phyloP scores from a whole-genome alignment of 2,329 filamentous ascomycete species.

The Scedosporium boydii region DNA sequence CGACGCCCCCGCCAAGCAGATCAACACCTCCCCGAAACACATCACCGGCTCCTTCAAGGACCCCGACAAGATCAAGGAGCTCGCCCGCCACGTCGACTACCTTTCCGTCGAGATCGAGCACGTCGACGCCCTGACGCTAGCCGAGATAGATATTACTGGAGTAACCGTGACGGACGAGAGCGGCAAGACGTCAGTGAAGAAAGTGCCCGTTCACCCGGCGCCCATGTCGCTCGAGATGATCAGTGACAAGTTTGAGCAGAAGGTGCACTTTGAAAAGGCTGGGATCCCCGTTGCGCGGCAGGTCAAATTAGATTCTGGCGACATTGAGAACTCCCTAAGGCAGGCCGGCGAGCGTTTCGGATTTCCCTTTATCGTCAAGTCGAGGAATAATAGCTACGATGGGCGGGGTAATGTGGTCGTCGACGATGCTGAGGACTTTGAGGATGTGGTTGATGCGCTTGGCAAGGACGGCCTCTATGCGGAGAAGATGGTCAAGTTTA shows the following conservation, averaged over 20 bases:
- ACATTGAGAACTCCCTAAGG: slow-evolving; percentile 50
- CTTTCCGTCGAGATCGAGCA: slow-evolving; percentile 95
- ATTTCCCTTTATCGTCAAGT: slow-evolving; percentile 88
- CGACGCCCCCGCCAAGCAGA: slow-evolving; percentile 74
- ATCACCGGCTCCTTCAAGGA: slow-evolving; percentile 86
- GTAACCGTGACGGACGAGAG: slow-evolving; percentile 40
- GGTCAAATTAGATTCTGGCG: slow-evolving; percentile 50
- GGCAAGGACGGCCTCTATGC: slow-evolving; percentile 69
- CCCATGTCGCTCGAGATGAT: slow-evolving; percentile 82
- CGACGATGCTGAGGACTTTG: slow-evolving; percentile 33
- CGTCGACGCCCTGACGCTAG: slow-evolving; percentile 79
- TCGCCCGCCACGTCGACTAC: slow-evolving; percentile 70
- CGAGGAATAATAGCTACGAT: slow-evolving; percentile 83
- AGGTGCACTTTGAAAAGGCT: slow-evolving; percentile 62
- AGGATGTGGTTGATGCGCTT: slow-evolving; percentile 59
- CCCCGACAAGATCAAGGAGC: slow-evolving; percentile 62
- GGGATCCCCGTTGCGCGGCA: slow-evolving; percentile 67
- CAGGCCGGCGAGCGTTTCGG: slow-evolving; percentile 57
- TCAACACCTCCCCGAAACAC: slow-evolving; percentile 65
- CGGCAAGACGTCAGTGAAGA: slow-evolving; percentile 29
- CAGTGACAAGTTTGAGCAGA: slow-evolving; percentile 90
- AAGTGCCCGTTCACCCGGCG: slow-evolving; percentile 63
- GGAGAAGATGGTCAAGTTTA: slow-evolving; percentile 81
- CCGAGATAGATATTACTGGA: slow-evolving; percentile 63
- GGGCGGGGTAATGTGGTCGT: slow-evolving; percentile 62